Evolutionary conservation across 2,329 filamentous ascomycete species (phyloP).

Genomic region (Pyricularia grisea): DNA sequence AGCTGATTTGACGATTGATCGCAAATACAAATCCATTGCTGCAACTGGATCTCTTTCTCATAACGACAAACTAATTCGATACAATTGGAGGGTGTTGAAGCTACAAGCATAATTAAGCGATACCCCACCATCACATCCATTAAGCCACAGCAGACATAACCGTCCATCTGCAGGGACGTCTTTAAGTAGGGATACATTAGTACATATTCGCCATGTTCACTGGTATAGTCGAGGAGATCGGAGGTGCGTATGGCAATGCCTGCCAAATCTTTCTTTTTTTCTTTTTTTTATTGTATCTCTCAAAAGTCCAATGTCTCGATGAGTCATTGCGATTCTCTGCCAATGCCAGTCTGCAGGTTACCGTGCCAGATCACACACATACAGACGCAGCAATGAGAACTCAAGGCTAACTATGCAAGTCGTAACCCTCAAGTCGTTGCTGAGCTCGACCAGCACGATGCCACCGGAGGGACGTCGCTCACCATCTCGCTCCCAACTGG

Average conservation of each 20-base stretch:
- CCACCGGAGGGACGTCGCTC: slow-evolving; percentile 79
- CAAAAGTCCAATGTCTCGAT: neutral
- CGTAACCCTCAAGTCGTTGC: slow-evolving; percentile 56
- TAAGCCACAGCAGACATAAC: neutral
- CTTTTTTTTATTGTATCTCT: neutral
- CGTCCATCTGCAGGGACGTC: neutral
- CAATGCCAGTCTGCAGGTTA: too few relatives aligned
- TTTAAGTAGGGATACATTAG: neutral
- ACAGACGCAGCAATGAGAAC: neutral
- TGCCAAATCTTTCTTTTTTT: slow-evolving; percentile 10
- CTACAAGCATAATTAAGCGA: neutral
- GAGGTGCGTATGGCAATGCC: slow-evolving; percentile 52
- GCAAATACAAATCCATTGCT: neutral
- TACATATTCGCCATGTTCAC: slow-evolving; percentile 70
- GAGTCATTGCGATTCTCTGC: neutral
- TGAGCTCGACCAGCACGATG: slow-evolving; percentile 69
- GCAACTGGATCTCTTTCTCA: neutral
- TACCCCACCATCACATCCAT: neutral
- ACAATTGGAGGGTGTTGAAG: neutral
- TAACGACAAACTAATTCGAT: neutral
- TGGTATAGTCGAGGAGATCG: slow-evolving; percentile 84
- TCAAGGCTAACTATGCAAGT: neutral
- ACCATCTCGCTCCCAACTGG: slow-evolving; percentile 64
- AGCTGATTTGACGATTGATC: neutral
- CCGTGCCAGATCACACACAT: neutral